Percentiles rank a stretch among this genome's conserved stretches.
Conservation (phyloP, 31 red algal species). For the Asparagopsis taxiformis region DNA sequence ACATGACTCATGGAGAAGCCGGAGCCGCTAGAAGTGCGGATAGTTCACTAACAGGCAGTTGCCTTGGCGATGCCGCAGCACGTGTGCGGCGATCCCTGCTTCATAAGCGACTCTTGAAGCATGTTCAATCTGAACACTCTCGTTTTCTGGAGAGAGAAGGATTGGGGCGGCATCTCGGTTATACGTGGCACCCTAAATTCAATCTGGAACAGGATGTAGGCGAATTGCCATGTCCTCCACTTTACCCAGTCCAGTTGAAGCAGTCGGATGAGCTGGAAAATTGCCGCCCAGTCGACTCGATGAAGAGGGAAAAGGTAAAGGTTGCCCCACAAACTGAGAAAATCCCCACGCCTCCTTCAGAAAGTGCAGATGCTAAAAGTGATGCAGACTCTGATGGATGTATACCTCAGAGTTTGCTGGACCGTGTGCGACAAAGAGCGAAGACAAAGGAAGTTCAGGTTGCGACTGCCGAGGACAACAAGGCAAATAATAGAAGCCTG, state of each 20-base stretch:
- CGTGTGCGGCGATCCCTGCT: slow-evolving; percentile 46
- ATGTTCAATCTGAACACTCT: slow-evolving; percentile 29
- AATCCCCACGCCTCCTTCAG: not conserved
- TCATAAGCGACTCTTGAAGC: slow-evolving; percentile 50
- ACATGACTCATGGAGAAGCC: not conserved
- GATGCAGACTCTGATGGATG: slow-evolving; percentile 1
- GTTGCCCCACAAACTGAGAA: not conserved
- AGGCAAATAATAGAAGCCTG: slow-evolving; percentile 15
- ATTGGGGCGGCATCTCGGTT: slow-evolving; percentile 5
- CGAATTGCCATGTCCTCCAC: slow-evolving; percentile 48
- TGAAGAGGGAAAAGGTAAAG: not conserved
- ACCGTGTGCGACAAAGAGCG: slow-evolving; percentile 39
- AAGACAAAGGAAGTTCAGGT: slow-evolving; percentile 13
- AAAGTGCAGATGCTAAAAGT: not conserved
- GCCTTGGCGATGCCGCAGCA: slow-evolving; percentile 32
- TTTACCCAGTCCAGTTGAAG: slow-evolving; percentile 24
- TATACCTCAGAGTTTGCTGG: slow-evolving; percentile 45
- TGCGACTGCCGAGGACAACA: slow-evolving; percentile 20
- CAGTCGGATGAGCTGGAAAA: not conserved
- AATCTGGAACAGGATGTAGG: slow-evolving; percentile 51
- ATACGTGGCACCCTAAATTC: slow-evolving; percentile 59
- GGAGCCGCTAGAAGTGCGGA: not conserved
- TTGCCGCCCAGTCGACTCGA: not conserved
- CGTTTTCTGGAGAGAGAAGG: slow-evolving; percentile 24
- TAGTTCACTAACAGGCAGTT: not conserved